Evolutionary conservation across 2,329 filamentous ascomycete genomes (phyloP), one percentile per base, ranked within the genome.

Genomic region (Epichloe gansuensis): DNA sequence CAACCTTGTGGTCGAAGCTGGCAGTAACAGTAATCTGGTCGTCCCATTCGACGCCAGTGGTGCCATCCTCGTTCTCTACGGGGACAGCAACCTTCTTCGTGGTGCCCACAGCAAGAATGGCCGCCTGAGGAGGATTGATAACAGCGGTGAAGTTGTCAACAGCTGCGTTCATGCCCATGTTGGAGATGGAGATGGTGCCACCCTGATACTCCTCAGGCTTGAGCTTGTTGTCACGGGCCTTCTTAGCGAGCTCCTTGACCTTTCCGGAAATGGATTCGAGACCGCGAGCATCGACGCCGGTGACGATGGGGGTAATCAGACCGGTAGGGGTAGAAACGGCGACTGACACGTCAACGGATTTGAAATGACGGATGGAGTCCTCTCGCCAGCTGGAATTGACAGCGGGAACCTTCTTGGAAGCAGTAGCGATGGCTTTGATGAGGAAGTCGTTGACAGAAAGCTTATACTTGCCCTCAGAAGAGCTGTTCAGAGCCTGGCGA

Each of bases 161-260:
- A 49, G 93, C 91, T 47, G 84, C 67, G 81, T 98, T 98, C 93
- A 98, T 98, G 72, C 93, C 93, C 93, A 98, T 95, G 82, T 98
- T 98, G 75, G 88, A 95, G 74, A 98, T 97, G 71, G 91, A 96
- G 74, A 98, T 95, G 68, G 89, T 95, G 69, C 93, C 93, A 52
- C 93, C 93, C 78, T 96, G 91, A 82, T 95, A 98, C 74, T 98
- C 90, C 71, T 98, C 91, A 47, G 93, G 93, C 85, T 97, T 97
- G 63, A 98, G 86, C 83, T 97, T 98, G 74, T 88, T 87, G 62
- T 97, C 93, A 56, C 89, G 83, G 57, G 93, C 93, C 68, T 89
- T 88, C 82, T 95, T 95, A 67, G 90, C 90, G 52, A 98, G 87
- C 66, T 95, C 89, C 79, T 97, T 97, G 75, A 98, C 85, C 69